Percentiles rank a stretch among this genome's conserved stretches.
Conservation (phyloP, 192 early-diverging fungal genomes). For the Pecoramyces ruminantium region DNA sequence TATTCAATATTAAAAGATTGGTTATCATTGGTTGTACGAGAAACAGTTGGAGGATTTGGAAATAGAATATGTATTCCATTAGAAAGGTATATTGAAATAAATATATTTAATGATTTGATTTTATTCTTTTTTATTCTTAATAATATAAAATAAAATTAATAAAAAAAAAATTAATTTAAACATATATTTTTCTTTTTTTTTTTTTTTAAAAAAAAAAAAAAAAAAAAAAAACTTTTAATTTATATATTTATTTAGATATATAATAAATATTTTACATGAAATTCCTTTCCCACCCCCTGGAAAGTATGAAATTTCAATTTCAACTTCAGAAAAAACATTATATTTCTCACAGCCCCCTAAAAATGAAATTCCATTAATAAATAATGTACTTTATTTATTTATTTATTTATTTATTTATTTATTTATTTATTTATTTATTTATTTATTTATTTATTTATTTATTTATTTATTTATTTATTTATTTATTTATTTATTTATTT, state of each 20-base stretch:
- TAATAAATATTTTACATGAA: slow-evolving; percentile 53
- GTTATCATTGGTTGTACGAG: slow-evolving; percentile 39
- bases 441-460: no score
- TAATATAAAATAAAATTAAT: no score
- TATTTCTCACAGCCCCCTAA: slow-evolving; percentile 56
- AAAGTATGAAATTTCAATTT: slow-evolving; percentile 54
- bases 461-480: no score
- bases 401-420: no score
- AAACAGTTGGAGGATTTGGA: slow-evolving; percentile 28
- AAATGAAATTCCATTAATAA: slow-evolving; percentile 51
- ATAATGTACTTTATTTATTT: slow-evolving; percentile 34
- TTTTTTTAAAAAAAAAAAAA: no score
- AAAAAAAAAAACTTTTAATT: no score
- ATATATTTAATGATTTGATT: no score
- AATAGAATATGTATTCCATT: slow-evolving; percentile 12
- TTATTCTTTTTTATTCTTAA: slow-evolving; percentile 1
- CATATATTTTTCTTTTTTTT: no score
- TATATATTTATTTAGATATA: slow-evolving; percentile 20
- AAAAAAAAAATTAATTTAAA: no score
- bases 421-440: no score
- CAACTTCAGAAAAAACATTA: slow-evolving; percentile 35
- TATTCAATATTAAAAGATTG: slow-evolving; percentile 59
- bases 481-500: no score
- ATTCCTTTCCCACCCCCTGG: slow-evolving; percentile 64
- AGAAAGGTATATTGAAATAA: slow-evolving; percentile 48